A percentile compares a stretch with the other conserved stretches of the same genome.
These are phyloP conservation scores for Entomortierella beljakovae DNA, from an alignment of 192 early-diverging fungal species.

Conservation along the genomic window DNA sequence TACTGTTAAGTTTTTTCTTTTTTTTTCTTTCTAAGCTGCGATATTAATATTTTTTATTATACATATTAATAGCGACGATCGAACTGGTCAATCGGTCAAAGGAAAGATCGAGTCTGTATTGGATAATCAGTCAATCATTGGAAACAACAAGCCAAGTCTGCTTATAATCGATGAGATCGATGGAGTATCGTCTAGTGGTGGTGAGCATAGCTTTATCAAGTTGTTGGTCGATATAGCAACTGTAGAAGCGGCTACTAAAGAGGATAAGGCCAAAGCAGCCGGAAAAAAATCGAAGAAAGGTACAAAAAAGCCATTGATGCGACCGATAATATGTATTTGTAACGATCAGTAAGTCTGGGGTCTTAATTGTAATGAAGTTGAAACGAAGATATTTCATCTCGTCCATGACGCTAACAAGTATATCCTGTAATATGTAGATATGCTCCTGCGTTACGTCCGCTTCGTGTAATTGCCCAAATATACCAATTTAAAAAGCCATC, in stretches of 20 bases:
- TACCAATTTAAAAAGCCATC: constrained; percentile 77
- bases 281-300: constrained; percentile 41
- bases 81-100: constrained; percentile 79
- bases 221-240: constrained; percentile 77
- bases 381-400: too few relatives aligned
- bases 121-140: constrained; percentile 78
- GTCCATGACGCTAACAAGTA: too few relatives aligned
- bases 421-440: constrained; percentile 69
- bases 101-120: constrained; percentile 81
- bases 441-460: constrained; percentile 86
- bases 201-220: constrained; percentile 85
- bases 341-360: constrained; percentile 82
- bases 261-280: constrained; percentile 15
- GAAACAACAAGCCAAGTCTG: constrained; percentile 77
- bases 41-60: constrained; percentile 20
- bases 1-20: not conserved
- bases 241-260: constrained; percentile 33
- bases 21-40: not conserved
- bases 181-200: constrained; percentile 81
- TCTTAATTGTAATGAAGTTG: too few relatives aligned
- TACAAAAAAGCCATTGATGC: constrained; percentile 66
- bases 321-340: constrained; percentile 99
- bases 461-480: constrained; percentile 82
- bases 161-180: constrained; percentile 98
- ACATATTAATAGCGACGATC: constrained; percentile 86